A percentile compares a stretch with the other conserved stretches of the same genome.
These are phyloP conservation scores for Ulmus americana DNA, from an alignment of 331 rosid genomes.

Conservation along the genomic window DNA sequence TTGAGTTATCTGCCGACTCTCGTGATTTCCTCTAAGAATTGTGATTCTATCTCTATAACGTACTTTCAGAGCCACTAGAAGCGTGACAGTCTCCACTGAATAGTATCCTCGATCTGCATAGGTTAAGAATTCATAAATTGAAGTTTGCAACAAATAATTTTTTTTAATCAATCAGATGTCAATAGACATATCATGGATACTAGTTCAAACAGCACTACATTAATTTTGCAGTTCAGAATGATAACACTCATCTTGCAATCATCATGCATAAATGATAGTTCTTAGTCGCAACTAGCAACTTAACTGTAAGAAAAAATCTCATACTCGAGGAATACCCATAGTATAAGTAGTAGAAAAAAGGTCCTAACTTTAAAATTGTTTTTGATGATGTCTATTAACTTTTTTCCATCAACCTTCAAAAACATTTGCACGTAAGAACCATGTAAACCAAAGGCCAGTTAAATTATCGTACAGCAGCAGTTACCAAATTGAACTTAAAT, in stretches of 20 bases:
- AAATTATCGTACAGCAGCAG: neutral
- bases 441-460: neutral
- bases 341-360: neutral
- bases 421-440: neutral
- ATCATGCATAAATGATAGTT: neutral
- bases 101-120: slow-evolving; percentile 37
- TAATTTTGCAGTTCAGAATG: neutral
- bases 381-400: neutral
- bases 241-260: neutral
- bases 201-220: too few species aligned
- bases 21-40: slow-evolving; percentile 37
- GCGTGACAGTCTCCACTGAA: slow-evolving; percentile 39
- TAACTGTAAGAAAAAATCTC: neutral
- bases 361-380: neutral
- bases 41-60: slow-evolving; percentile 41
- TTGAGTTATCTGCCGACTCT: slow-evolving; percentile 38
- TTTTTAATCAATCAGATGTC: neutral
- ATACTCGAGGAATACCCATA: neutral
- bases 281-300: slow-evolving; percentile 1
- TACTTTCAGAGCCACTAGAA: slow-evolving; percentile 35
- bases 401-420: neutral
- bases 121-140: neutral
- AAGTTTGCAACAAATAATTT: neutral
- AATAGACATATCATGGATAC: neutral
- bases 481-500: neutral